Conservation (phyloP, 2,329 filamentous ascomycete genomes). For the Lachnellula arida region DNA sequence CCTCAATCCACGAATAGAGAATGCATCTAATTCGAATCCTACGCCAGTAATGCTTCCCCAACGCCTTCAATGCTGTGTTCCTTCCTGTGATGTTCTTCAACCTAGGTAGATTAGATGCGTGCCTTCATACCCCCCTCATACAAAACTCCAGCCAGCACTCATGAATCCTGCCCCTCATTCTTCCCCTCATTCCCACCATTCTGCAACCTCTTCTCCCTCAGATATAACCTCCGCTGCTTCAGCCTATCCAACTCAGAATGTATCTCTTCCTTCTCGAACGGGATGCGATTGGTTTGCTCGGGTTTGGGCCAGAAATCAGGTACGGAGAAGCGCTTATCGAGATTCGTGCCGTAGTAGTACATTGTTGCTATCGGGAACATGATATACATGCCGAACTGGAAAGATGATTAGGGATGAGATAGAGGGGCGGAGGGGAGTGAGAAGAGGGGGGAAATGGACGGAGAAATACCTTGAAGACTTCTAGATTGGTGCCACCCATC, state of each 20-base stretch:
- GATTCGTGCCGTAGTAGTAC: conserved; percentile 99
- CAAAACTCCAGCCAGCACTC: not conserved
- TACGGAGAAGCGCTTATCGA: conserved; percentile 85
- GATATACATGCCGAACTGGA: conserved; percentile 94
- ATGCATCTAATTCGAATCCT: not conserved
- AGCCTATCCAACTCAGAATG: conserved; percentile 53
- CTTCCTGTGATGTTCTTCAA: not conserved
- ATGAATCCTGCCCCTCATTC: not conserved
- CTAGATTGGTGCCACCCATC: conserved; percentile 84
- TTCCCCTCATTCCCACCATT: conserved; percentile 5
- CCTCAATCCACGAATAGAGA: not conserved
- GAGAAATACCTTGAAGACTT: conserved; percentile 79
- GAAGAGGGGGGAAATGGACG: conserved; percentile 1
- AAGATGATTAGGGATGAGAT: conserved; percentile 6
- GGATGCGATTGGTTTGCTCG: conserved; percentile 71
- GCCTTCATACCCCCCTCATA: not conserved
- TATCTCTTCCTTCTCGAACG: conserved; percentile 77
- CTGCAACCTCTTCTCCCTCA: conserved; percentile 34
- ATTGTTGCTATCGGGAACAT: conserved; percentile 98
- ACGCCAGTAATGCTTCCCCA: conserved; percentile 1
- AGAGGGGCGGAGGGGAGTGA: not conserved
- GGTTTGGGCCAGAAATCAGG: conserved; percentile 90
- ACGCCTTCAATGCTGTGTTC: conserved; percentile 22
- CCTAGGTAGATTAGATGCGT: conserved; percentile 3
- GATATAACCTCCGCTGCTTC: conserved; percentile 25